Conservation (phyloP, 1,139 yeast genomes). For the Waltiozyma sp. region DNA sequence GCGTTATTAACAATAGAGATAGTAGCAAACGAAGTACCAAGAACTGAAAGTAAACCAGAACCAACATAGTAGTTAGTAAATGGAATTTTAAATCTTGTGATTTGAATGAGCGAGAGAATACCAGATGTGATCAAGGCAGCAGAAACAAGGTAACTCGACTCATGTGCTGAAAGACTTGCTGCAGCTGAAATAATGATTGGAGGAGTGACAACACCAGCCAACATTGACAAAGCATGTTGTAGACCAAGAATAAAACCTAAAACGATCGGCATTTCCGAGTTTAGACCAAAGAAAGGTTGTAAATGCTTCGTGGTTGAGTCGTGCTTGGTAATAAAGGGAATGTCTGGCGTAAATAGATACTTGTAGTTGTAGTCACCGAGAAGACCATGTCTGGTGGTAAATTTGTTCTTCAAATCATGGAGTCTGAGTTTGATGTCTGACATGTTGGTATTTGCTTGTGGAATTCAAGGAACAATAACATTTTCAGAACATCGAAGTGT, state of each 20-base stretch:
- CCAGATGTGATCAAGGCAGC: conserved; percentile 70
- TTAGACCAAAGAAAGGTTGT: conserved; percentile 73
- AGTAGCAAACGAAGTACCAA: conserved; percentile 84
- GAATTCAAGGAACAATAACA: too few relatives aligned
- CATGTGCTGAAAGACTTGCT: conserved; percentile 42
- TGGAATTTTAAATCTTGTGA: conserved; percentile 65
- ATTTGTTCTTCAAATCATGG: conserved; percentile 21
- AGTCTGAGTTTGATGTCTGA: conserved; percentile 1
- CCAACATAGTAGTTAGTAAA: conserved; percentile 69
- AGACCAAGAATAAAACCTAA: conserved; percentile 70
- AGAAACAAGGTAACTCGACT: conserved; percentile 64
- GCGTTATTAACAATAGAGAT: conserved; percentile 69
- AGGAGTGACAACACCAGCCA: conserved; percentile 83
- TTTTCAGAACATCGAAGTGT: too few relatives aligned
- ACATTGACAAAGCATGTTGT: conserved; percentile 81
- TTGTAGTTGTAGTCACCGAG: conserved; percentile 76
- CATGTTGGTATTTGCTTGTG: neutral
- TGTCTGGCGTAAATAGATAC: conserved; percentile 62
- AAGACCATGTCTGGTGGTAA: conserved; percentile 64
- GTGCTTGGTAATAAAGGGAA: conserved; percentile 40
- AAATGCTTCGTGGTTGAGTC: conserved; percentile 20
- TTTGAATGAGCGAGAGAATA: conserved; percentile 59
- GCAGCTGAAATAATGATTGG: conserved; percentile 59
- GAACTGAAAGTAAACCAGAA: conserved; percentile 79
- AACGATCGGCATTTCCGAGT: conserved; percentile 68